phyloP scores from a whole-genome alignment of 352 stramenopile species.

The Globisporangium carolinianum region DNA sequence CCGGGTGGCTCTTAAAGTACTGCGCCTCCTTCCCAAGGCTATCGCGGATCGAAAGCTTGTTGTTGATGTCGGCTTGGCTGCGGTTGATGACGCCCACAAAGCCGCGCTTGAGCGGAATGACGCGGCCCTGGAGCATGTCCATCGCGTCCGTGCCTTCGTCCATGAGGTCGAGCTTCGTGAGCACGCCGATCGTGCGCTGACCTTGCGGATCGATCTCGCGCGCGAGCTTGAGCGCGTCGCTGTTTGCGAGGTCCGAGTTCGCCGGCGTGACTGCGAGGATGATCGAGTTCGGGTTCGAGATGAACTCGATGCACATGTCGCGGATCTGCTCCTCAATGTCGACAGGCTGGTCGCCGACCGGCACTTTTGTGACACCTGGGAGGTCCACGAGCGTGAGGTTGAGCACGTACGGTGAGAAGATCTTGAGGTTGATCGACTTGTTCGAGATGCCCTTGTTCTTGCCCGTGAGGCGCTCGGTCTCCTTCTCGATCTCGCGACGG shows the following conservation, averaged over 20 bases:
- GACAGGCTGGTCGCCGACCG: conserved; percentile 97
- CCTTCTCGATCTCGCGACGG: conserved; percentile 95
- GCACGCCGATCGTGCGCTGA: conserved; percentile 96
- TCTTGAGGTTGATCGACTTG: conserved; percentile 98
- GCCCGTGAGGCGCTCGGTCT: conserved; percentile 95
- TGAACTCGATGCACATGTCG: conserved; percentile 98
- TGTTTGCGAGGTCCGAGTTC: conserved; percentile 99
- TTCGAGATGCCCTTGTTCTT: conserved; percentile 98
- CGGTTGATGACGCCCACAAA: conserved; percentile 99
- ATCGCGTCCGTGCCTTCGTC: conserved; percentile 98
- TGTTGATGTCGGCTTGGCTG: conserved; percentile 98
- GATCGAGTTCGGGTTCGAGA: conserved; percentile 98
- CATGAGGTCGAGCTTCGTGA: conserved; percentile 99
- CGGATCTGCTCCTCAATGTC: conserved; percentile 99
- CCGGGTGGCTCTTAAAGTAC: conserved; percentile 97
- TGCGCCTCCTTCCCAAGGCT: conserved; percentile 92
- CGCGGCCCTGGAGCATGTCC: conserved; percentile 94
- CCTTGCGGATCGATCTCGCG: conserved; percentile 89
- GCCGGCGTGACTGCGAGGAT: conserved; percentile 98
- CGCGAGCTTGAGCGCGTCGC: conserved; percentile 97
- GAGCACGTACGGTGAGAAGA: conserved; percentile 96
- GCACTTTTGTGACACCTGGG: conserved; percentile 97
- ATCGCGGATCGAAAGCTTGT: conserved; percentile 92
- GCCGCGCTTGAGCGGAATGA: conserved; percentile 96
- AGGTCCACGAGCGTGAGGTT: conserved; percentile 99